These are phyloP conservation scores for Melanopsichium pennsylvanicum DNA, from an alignment of 1,284 basidiomycete species.

Conservation along the genomic window DNA sequence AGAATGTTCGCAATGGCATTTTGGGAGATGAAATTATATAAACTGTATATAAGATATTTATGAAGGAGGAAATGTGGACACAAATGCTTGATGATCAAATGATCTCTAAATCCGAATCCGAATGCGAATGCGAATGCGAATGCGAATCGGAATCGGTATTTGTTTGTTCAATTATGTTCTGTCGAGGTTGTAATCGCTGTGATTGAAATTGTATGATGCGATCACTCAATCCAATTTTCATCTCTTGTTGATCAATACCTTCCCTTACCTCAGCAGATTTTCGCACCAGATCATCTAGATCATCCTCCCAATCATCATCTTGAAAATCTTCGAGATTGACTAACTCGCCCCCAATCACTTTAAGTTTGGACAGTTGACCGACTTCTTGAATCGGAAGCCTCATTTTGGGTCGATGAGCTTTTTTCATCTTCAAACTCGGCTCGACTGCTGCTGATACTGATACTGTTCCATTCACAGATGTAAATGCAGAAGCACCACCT, in stretches of 20 bases:
- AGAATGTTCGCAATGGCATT: too few relatives aligned
- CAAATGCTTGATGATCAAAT: conserved; percentile 10
- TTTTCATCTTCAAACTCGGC: conserved; percentile 22
- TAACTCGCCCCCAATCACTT: conserved; percentile 24
- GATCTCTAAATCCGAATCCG: conserved; percentile 37
- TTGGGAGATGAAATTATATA: too few relatives aligned
- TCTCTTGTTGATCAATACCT: neutral
- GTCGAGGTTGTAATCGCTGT: neutral
- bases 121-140: too few relatives aligned
- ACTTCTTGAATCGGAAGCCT: conserved; percentile 10
- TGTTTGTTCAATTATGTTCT: neutral
- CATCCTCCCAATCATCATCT: conserved; percentile 29
- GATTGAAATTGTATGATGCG: conserved; percentile 5
- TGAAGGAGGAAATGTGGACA: too few relatives aligned
- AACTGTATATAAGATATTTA: too few relatives aligned
- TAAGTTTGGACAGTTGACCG: conserved; percentile 1
- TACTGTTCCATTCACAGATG: too few relatives aligned
- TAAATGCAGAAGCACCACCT: neutral
- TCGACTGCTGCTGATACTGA: too few relatives aligned
- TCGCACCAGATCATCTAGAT: conserved; percentile 6
- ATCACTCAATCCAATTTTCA: neutral
- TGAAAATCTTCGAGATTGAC: conserved; percentile 27
- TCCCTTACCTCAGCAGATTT: neutral
- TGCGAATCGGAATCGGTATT: too few relatives aligned
- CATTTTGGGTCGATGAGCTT: conserved; percentile 30